Evolutionary conservation across 805 yeast species (phyloP).

Genomic region (Metschnikowia baotianmanensis): DNA sequence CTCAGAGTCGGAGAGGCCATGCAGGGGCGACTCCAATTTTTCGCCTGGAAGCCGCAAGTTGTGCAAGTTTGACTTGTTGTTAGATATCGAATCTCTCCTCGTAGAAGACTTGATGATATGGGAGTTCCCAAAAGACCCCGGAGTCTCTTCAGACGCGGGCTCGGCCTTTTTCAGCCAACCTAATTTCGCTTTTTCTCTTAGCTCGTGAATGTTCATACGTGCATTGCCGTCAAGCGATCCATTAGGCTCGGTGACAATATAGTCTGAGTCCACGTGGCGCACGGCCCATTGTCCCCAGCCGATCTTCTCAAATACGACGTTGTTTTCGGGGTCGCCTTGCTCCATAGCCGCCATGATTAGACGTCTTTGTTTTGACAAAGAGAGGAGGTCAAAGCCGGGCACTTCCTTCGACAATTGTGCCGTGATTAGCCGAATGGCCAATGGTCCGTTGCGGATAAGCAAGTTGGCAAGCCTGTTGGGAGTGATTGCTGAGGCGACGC

Average conservation of each 20-base stretch:
- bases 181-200: slow-evolving; percentile 34
- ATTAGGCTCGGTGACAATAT: slow-evolving; percentile 40
- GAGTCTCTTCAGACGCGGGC: slow-evolving; percentile 12
- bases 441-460: slow-evolving; percentile 72
- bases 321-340: slow-evolving; percentile 57
- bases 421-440: slow-evolving; percentile 88
- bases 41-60: slow-evolving; percentile 46
- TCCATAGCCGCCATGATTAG: slow-evolving; percentile 88
- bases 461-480: slow-evolving; percentile 72
- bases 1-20: slow-evolving; percentile 33
- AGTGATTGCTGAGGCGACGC: slow-evolving; percentile 83
- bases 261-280: slow-evolving; percentile 47
- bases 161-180: slow-evolving; percentile 41
- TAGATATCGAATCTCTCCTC: slow-evolving; percentile 54
- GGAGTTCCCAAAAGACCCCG: slow-evolving; percentile 19
- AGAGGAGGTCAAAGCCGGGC: slow-evolving; percentile 73
- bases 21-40: slow-evolving; percentile 9
- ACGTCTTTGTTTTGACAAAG: slow-evolving; percentile 85
- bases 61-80: slow-evolving; percentile 43
- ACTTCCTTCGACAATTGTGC: slow-evolving; percentile 71
- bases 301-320: slow-evolving; percentile 80
- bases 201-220: slow-evolving; percentile 30
- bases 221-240: slow-evolving; percentile 23
- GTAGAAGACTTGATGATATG: slow-evolving; percentile 6
- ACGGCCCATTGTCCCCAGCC: slow-evolving; percentile 99